Evolutionary conservation across 768 basidiomycete genomes (phyloP), one percentile per base, ranked within the genome.

Genomic region (Suillus lakei): DNA sequence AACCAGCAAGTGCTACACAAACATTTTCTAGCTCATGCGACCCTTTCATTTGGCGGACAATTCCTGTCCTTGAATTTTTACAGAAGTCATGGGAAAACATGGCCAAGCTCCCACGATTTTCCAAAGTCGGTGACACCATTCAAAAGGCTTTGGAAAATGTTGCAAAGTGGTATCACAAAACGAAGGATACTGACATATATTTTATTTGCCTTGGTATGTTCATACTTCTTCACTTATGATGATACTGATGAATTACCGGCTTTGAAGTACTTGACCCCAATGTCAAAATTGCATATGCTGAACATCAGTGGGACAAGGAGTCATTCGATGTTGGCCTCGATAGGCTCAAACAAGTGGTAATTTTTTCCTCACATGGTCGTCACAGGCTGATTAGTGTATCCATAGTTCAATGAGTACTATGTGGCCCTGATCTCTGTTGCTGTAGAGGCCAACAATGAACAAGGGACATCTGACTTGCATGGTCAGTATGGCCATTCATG

Each of bases 161-260:
- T 34, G 56, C 3, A 26, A 70, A 70, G 60, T 70, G 67, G 62
- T 44, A 66, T 68, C 51, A 38, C 55, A 38, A 63, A 66, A 46
- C 5, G 3, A 36, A 26, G 41, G 23, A 34, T 36, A 59, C 34
- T 10, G 6, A 59, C 1, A 5, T 34, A 12, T 41, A n/a, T 36
- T 36, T 59, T 59, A 23, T 36, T 44, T 44, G 43, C 21, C 43
- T 44, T 44, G 43, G 21, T 44, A 44, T 44, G 43, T 44, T 44
- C 43, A 21, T 10, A n/a, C 21, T 15, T 7, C 10, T 36, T 41
- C 41, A 36, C 58, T n/a, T 36, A 26, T 41, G 21, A 36, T 34
- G 26, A 26, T 59, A 59, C 58, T 36, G 10, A 23, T n/a, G n/a
- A 43, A 8, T 44, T 44, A n/a, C 21, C 1, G 6, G 43, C 21